Conservation (phyloP, 1,284 basidiomycete genomes). For the Puccinia triticina region DNA sequence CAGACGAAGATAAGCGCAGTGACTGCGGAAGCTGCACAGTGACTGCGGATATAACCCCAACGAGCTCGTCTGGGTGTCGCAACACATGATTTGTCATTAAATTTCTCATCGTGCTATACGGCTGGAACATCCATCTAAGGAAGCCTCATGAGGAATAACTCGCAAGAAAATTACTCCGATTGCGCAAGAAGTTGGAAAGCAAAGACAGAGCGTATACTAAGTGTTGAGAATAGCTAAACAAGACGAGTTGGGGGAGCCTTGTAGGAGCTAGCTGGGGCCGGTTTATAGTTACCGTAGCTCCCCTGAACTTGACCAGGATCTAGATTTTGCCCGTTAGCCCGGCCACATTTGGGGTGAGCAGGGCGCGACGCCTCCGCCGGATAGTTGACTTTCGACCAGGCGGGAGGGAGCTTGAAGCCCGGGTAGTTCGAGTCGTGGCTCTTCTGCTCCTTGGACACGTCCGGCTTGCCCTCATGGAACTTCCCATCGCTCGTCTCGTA, state of each 20-base stretch:
- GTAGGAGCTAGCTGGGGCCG: constrained; percentile 33
- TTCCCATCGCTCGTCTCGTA: constrained; percentile 41
- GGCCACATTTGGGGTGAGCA: constrained; percentile 32
- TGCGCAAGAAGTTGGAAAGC: too few relatives aligned
- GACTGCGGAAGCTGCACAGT: too few relatives aligned
- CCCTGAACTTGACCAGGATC: constrained; percentile 39
- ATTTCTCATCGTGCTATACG: too few relatives aligned
- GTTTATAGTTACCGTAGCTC: constrained; percentile 32
- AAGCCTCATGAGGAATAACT: too few relatives aligned
- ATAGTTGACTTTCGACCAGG: constrained; percentile 5
- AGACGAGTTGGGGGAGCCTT: neutral
- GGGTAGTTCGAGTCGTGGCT: constrained; percentile 35
- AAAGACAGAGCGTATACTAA: too few relatives aligned
- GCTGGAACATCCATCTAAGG: too few relatives aligned
- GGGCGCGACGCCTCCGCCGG: neutral
- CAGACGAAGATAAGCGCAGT: too few relatives aligned
- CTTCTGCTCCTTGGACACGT: constrained; percentile 1
- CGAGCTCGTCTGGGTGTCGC: too few relatives aligned
- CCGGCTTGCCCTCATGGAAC: constrained; percentile 23
- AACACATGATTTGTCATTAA: too few relatives aligned
- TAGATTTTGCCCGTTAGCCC: neutral
- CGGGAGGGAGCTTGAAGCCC: constrained; percentile 4
- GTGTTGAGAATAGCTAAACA: neutral
- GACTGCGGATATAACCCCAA: too few relatives aligned
- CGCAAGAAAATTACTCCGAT: too few relatives aligned